phyloP scores from a whole-genome alignment of 73 alveolate genomes.

The Uronychia setigera region DNA sequence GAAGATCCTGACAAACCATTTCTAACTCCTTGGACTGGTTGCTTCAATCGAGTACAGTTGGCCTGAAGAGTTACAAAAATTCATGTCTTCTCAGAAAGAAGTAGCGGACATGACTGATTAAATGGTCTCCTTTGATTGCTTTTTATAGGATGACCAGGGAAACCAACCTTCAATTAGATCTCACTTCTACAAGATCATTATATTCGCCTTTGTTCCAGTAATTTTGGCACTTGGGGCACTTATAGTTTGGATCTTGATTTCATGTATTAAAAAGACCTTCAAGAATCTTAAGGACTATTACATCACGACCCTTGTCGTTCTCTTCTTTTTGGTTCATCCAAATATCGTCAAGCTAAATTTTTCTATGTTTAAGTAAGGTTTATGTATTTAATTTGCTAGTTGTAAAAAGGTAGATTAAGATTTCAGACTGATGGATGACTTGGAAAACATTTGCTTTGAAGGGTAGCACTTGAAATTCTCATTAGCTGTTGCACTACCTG shows the following conservation, averaged over 20 bases:
- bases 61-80: slow-evolving; percentile 14
- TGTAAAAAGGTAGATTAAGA: slow-evolving; percentile 13
- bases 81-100: not conserved
- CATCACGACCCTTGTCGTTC: slow-evolving; percentile 15
- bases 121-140: slow-evolving; percentile 43
- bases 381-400: not conserved
- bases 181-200: slow-evolving; percentile 5
- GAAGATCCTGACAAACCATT: slow-evolving; percentile 48
- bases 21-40: slow-evolving; percentile 18
- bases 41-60: slow-evolving; percentile 27
- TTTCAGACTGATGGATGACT: not conserved
- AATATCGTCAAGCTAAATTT: not conserved
- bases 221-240: not conserved
- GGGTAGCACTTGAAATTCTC: not conserved
- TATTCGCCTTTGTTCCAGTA: slow-evolving; percentile 18
- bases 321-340: slow-evolving; percentile 14
- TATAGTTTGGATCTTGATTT: not conserved
- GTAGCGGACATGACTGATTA: slow-evolving; percentile 14
- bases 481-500: slow-evolving; percentile 16
- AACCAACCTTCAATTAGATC: not conserved
- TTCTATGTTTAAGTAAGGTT: not conserved
- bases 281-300: not conserved
- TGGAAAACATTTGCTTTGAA: slow-evolving; percentile 20
- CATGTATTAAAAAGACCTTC: not conserved
- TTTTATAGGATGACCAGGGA: not conserved